These are phyloP conservation scores for Penicillium ochrochloron DNA, from an alignment of 495 filamentous ascomycete species.

Conservation along the genomic window DNA sequence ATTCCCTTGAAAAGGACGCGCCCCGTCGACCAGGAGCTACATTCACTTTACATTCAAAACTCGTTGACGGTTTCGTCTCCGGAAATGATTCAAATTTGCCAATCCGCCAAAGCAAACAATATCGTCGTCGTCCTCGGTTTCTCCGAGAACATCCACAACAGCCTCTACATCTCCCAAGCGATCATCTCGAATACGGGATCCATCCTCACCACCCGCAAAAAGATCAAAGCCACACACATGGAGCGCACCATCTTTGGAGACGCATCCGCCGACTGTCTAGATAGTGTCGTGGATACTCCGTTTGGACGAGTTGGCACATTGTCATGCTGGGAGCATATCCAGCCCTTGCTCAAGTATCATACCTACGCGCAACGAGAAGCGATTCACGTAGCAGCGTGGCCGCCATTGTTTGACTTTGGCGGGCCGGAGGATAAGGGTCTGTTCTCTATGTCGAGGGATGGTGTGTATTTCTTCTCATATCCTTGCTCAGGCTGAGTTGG, in stretches of 20 bases:
- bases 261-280: constrained; percentile 45
- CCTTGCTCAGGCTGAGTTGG: no score
- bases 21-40: constrained; percentile 47
- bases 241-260: constrained; percentile 67
- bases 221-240: constrained; percentile 67
- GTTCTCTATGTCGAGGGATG: no score
- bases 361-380: constrained; percentile 53
- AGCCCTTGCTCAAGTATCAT: constrained; percentile 65
- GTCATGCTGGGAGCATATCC: constrained; percentile 63
- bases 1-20: no score
- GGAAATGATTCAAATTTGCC: constrained; percentile 52
- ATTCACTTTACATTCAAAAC: constrained; percentile 55
- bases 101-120: constrained; percentile 40
- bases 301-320: constrained; percentile 53
- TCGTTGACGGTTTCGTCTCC: constrained; percentile 48
- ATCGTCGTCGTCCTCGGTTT: constrained; percentile 59
- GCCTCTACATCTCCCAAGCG: constrained; percentile 62
- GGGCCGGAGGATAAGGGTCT: no score
- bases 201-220: constrained; percentile 52
- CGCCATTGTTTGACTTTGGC: constrained; percentile 26
- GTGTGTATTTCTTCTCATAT: no score
- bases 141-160: constrained; percentile 52
- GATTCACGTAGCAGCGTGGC: constrained; percentile 66
- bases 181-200: constrained; percentile 53
- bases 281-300: constrained; percentile 48